Evolutionary conservation across 176 grass and related monocot genomes (phyloP).

Genomic region (Bolboschoenus planiculmis): DNA sequence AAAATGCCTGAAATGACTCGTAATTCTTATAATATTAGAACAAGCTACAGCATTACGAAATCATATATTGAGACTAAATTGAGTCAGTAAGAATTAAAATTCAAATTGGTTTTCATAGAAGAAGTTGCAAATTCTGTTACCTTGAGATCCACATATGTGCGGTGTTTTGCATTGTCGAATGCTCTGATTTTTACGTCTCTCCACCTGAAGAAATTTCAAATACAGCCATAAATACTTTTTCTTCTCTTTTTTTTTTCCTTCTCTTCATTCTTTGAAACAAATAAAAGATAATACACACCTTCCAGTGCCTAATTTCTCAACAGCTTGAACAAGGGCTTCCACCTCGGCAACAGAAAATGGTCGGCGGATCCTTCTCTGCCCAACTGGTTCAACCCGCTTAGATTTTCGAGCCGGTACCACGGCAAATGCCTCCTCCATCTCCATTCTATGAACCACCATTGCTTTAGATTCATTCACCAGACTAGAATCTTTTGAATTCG

Average conservation of each 20-base stretch:
- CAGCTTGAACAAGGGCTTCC: constrained; percentile 86
- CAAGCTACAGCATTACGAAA: neutral
- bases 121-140: constrained; percentile 30
- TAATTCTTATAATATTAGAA: neutral
- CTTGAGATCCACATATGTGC: constrained; percentile 98
- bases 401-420: constrained; percentile 24
- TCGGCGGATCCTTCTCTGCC: constrained; percentile 79
- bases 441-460: constrained; percentile 40
- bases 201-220: constrained; percentile 55
- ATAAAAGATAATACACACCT: constrained; percentile 43
- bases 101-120: neutral
- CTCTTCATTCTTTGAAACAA: neutral
- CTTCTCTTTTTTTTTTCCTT: neutral
- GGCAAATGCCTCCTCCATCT: constrained; percentile 22
- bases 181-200: constrained; percentile 92
- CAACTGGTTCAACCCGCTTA: constrained; percentile 30
- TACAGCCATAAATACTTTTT: constrained; percentile 25
- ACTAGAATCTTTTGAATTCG: constrained; percentile 41
- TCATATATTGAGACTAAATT: constrained; percentile 6
- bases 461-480: constrained; percentile 48
- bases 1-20: neutral
- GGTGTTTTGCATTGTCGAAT: constrained; percentile 91
- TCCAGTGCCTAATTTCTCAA: constrained; percentile 99
- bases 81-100: neutral
- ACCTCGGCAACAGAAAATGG: constrained; percentile 95